Percentiles rank a stretch among this genome's conserved stretches.
These are phyloP conservation scores for Capsella bursapastoris DNA, from an alignment of 345 rosid genomes.

Conservation along the genomic window DNA sequence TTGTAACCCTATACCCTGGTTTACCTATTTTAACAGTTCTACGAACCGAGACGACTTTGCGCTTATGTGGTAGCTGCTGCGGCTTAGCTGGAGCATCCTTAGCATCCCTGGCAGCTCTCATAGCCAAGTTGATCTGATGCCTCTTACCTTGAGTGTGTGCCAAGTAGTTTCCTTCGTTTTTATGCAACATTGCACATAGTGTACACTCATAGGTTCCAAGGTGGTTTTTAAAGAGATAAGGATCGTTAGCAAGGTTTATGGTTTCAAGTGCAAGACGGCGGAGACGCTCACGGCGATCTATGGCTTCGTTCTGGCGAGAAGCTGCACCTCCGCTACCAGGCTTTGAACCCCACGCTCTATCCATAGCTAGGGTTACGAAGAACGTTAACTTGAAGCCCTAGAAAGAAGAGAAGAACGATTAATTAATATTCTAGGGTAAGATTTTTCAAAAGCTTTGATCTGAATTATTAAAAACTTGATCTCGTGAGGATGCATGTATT, in stretches of 20 bases:
- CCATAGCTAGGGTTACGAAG: background rate
- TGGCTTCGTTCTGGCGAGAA: conserved; percentile 91
- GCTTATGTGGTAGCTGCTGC: too few relatives aligned
- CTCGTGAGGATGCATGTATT: too few relatives aligned
- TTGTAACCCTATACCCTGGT: too few relatives aligned
- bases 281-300: conserved; percentile 97
- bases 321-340: conserved; percentile 99
- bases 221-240: conserved; percentile 96
- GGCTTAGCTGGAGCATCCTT: conserved; percentile 26
- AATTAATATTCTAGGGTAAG: too few relatives aligned
- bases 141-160: conserved; percentile 97
- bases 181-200: conserved; percentile 90
- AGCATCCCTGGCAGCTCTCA: conserved; percentile 94
- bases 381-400: too few relatives aligned
- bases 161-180: conserved; percentile 97
- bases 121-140: conserved; percentile 93
- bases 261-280: conserved; percentile 97
- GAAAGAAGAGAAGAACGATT: too few relatives aligned
- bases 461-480: too few relatives aligned
- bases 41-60: too few relatives aligned
- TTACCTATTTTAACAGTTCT: too few relatives aligned
- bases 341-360: background rate
- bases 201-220: conserved; percentile 94
- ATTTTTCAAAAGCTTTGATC: too few relatives aligned
- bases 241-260: conserved; percentile 97